A percentile compares a stretch with the other conserved stretches of the same genome.
Conservation (phyloP, 371 early-diverging fungal species). For the Mucor indicus region DNA sequence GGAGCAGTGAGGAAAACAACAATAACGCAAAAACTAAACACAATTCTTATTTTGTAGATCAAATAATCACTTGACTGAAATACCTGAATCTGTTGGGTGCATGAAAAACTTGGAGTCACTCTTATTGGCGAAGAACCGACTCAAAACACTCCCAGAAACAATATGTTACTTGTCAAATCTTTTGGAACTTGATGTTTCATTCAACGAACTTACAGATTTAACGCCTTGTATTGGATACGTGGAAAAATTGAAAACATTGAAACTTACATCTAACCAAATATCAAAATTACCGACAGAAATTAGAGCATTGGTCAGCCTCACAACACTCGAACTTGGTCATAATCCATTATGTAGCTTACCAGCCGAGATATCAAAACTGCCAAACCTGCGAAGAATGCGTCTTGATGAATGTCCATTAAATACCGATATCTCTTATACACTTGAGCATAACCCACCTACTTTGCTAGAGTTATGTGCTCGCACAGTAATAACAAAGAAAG, state of each 20-base stretch:
- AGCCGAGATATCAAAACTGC: conserved; percentile 36
- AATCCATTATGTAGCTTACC: conserved; percentile 49
- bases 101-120: conserved; percentile 15
- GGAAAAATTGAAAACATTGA: conserved; percentile 23
- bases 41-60: conserved; percentile 8
- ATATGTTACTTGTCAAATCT: conserved; percentile 58
- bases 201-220: conserved; percentile 44
- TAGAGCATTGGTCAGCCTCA: conserved; percentile 58
- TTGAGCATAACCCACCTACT: conserved; percentile 37
- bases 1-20: background rate
- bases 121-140: conserved; percentile 46
- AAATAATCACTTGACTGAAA: conserved; percentile 21
- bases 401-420: conserved; percentile 44
- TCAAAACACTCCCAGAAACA: conserved; percentile 58
- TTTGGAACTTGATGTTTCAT: conserved; percentile 48
- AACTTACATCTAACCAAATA: conserved; percentile 9
- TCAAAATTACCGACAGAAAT: conserved; percentile 59
- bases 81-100: conserved; percentile 22
- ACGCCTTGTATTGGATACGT: conserved; percentile 45
- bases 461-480: conserved; percentile 74
- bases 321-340: conserved; percentile 54
- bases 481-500: conserved; percentile 59
- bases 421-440: conserved; percentile 13
- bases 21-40: background rate
- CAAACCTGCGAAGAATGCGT: conserved; percentile 48